Conservation (phyloP, 805 yeast genomes). For the Pichia cephalocereana region DNA sequence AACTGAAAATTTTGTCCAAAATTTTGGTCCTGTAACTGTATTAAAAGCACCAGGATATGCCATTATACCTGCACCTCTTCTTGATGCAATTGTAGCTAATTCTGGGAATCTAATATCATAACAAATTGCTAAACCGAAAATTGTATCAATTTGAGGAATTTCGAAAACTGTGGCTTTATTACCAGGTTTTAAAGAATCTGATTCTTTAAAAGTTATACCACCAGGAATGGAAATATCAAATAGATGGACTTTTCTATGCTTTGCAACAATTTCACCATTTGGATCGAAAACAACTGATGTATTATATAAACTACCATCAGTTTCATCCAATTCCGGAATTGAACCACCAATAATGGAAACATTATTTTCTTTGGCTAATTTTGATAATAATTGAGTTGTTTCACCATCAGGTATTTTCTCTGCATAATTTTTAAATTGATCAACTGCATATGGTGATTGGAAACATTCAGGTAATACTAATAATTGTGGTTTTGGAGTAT, state of each 20-base stretch:
- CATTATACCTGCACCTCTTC: constrained; percentile 66
- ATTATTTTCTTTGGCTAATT: constrained; percentile 54
- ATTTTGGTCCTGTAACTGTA: constrained; percentile 77
- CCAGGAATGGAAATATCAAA: constrained; percentile 91
- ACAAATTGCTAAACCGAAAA: constrained; percentile 79
- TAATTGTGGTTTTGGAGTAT: constrained; percentile 52
- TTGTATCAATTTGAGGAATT: constrained; percentile 48
- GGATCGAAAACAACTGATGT: constrained; percentile 67
- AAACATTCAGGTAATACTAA: constrained; percentile 92
- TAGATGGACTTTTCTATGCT: constrained; percentile 83
- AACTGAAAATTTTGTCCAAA: constrained; percentile 70
- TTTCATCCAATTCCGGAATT: constrained; percentile 65
- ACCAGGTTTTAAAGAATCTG: constrained; percentile 68
- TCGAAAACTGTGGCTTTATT: constrained; percentile 70
- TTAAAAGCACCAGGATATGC: constrained; percentile 79
- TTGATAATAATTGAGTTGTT: constrained; percentile 50
- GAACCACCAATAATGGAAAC: constrained; percentile 84
- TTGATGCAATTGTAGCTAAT: constrained; percentile 58
- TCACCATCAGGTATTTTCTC: constrained; percentile 77
- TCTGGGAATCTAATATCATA: constrained; percentile 79
- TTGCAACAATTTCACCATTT: constrained; percentile 68
- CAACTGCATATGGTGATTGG: constrained; percentile 89
- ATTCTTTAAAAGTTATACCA: constrained; percentile 82
- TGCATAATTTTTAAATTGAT: constrained; percentile 78
- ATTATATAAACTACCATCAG: constrained; percentile 52